A percentile compares a stretch with the other conserved stretches of the same genome.
These are phyloP conservation scores for Trichocomaceae sp. DNA, from an alignment of 2,329 filamentous ascomycete species.

Conservation along the genomic window DNA sequence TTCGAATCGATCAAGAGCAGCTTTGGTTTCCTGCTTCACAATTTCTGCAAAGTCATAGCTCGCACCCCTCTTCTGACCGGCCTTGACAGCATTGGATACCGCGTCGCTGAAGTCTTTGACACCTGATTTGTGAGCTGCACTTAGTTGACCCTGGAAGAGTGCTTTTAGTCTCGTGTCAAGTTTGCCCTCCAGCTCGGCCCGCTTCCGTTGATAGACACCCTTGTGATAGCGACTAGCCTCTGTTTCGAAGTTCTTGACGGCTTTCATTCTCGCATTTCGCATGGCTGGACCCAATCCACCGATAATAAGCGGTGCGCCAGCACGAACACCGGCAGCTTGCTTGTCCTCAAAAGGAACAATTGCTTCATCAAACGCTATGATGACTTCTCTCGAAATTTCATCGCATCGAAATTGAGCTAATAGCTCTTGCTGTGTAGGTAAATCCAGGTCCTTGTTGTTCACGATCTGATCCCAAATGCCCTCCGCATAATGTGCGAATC, in stretches of 20 bases:
- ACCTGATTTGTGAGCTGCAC: conserved; percentile 81
- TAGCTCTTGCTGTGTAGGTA: conserved; percentile 94
- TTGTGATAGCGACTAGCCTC: conserved; percentile 96
- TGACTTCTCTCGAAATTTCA: conserved; percentile 86
- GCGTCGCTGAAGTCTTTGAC: conserved; percentile 79
- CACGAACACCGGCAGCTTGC: conserved; percentile 65
- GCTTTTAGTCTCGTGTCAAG: conserved; percentile 82
- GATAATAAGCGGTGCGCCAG: conserved; percentile 68
- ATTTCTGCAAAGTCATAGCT: conserved; percentile 94
- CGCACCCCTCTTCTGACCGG: conserved; percentile 83
- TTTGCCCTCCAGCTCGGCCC: conserved; percentile 75
- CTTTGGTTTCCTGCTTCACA: conserved; percentile 72
- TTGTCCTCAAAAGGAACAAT: conserved; percentile 78
- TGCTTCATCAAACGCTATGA: conserved; percentile 73
- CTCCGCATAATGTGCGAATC: conserved; percentile 89
- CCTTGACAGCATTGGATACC: conserved; percentile 79
- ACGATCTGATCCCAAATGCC: conserved; percentile 98
- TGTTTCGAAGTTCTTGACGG: conserved; percentile 76
- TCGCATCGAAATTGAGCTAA: conserved; percentile 96
- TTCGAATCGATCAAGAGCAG: conserved; percentile 69
- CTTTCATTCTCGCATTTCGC: conserved; percentile 62
- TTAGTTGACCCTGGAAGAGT: conserved; percentile 81
- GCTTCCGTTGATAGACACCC: conserved; percentile 82
- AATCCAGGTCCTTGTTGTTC: conserved; percentile 94
- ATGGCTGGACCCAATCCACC: conserved; percentile 68